Conservation (phyloP, 2,329 filamentous ascomycete species). For the Penicillium psychrosexuale region DNA sequence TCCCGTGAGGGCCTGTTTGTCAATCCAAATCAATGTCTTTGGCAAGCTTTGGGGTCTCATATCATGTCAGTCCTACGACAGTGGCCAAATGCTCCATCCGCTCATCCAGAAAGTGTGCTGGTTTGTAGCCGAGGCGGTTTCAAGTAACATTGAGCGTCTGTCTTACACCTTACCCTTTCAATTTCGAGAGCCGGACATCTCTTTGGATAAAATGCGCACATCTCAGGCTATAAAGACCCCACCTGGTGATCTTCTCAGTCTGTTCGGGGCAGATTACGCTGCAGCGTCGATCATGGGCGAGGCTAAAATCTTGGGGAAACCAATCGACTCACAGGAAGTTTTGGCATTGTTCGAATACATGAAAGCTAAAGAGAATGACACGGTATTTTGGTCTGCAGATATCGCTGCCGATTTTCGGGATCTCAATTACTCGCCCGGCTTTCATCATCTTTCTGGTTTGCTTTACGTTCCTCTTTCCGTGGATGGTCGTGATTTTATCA, state of each 20-base stretch:
- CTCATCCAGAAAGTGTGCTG: constrained; percentile 86
- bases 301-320: constrained; percentile 73
- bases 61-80: constrained; percentile 75
- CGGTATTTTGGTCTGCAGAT: constrained; percentile 73
- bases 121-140: constrained; percentile 78
- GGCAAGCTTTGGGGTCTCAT: constrained; percentile 82
- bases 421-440: constrained; percentile 72
- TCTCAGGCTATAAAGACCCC: constrained; percentile 76
- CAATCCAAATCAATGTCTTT: constrained; percentile 84
- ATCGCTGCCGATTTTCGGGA: constrained; percentile 74
- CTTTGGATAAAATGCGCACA: constrained; percentile 68
- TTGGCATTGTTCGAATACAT: constrained; percentile 80
- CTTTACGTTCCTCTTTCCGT: constrained; percentile 75
- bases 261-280: constrained; percentile 83
- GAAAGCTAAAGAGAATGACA: constrained; percentile 67
- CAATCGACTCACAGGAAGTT: constrained; percentile 75
- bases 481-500: constrained; percentile 75
- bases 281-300: constrained; percentile 77
- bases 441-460: constrained; percentile 70
- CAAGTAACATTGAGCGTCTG: constrained; percentile 78
- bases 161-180: constrained; percentile 80
- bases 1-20: constrained; percentile 84
- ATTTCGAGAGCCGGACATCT: constrained; percentile 73
- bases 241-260: constrained; percentile 73
- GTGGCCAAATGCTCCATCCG: constrained; percentile 79